A percentile compares a stretch with the other conserved stretches of the same genome.
Evolutionary conservation across 306 rosid species (phyloP).

Genomic region (Castanea sativa): DNA sequence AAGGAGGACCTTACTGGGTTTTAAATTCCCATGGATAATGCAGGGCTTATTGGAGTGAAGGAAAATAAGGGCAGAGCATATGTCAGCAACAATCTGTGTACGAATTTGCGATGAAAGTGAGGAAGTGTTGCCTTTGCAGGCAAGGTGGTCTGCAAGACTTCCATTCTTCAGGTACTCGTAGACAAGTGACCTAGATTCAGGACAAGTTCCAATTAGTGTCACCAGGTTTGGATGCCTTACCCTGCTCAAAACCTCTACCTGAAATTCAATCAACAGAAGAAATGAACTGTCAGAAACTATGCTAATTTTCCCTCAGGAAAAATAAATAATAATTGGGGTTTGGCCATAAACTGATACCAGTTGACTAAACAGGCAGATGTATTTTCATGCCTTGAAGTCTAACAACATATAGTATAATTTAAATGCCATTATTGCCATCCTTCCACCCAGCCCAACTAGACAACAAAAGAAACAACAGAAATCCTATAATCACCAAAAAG

Average conservation of each 20-base stretch:
- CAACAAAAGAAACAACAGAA: neutral
- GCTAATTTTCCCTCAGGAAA: neutral
- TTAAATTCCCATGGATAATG: constrained; percentile 81
- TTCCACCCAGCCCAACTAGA: neutral
- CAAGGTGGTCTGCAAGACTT: constrained; percentile 75
- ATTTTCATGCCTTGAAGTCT: neutral
- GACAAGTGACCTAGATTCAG: constrained; percentile 75
- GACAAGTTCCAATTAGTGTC: constrained; percentile 73
- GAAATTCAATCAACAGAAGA: constrained; percentile 38
- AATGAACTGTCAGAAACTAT: constrained; percentile 13
- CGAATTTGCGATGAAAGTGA: constrained; percentile 88
- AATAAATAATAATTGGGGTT: neutral
- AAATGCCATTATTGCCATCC: neutral
- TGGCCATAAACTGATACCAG: neutral
- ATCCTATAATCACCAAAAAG: neutral
- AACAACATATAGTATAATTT: neutral
- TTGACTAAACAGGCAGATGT: neutral
- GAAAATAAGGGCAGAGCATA: constrained; percentile 84
- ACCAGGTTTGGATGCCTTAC: constrained; percentile 78
- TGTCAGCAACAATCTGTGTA: constrained; percentile 58
- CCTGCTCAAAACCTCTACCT: constrained; percentile 86
- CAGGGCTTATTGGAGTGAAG: constrained; percentile 70
- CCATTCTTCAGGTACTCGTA: constrained; percentile 78
- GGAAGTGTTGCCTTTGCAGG: constrained; percentile 40
- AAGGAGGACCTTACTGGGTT: constrained; percentile 82